Conservation (phyloP, 164 flowering plant genomes). For the Tetrastigma voinierianum region DNA sequence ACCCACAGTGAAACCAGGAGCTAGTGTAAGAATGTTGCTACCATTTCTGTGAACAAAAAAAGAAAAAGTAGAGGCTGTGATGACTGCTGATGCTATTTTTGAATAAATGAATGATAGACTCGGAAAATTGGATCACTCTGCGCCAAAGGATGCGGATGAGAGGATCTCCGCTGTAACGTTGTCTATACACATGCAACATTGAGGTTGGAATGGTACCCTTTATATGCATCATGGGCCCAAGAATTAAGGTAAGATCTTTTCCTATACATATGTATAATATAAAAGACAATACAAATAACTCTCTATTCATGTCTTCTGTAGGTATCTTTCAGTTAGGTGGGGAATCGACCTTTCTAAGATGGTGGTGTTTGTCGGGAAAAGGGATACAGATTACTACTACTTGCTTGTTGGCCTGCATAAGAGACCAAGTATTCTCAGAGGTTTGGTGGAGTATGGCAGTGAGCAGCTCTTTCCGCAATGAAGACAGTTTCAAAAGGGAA, state of each 20-base stretch:
- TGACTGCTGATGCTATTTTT: not conserved
- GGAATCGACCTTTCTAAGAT: conserved; percentile 63
- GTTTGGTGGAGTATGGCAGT: conserved; percentile 51
- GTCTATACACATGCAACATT: conserved; percentile 56
- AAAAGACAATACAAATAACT: not conserved
- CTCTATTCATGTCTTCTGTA: conserved; percentile 15
- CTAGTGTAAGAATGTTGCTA: conserved; percentile 42
- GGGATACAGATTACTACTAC: conserved; percentile 73
- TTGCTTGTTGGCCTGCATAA: conserved; percentile 67
- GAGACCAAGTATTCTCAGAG: conserved; percentile 56
- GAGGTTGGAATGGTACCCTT: conserved; percentile 67
- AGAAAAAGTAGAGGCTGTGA: not conserved
- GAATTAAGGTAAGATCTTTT: conserved; percentile 56
- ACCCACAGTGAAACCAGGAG: conserved; percentile 58
- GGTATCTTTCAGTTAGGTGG: conserved; percentile 77
- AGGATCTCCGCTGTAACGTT: conserved; percentile 74
- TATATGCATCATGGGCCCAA: conserved; percentile 73
- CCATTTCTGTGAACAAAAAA: not conserved
- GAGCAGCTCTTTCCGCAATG: conserved; percentile 44
- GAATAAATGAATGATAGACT: conserved; percentile 33
- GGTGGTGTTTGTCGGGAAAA: conserved; percentile 64
- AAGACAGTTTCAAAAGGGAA: conserved; percentile 46
- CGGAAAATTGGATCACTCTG: conserved; percentile 51
- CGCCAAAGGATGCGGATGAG: conserved; percentile 74
- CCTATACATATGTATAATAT: not conserved